These are phyloP conservation scores for Fusarium longipes DNA, from an alignment of 2,329 filamentous ascomycete species.

Conservation along the genomic window DNA sequence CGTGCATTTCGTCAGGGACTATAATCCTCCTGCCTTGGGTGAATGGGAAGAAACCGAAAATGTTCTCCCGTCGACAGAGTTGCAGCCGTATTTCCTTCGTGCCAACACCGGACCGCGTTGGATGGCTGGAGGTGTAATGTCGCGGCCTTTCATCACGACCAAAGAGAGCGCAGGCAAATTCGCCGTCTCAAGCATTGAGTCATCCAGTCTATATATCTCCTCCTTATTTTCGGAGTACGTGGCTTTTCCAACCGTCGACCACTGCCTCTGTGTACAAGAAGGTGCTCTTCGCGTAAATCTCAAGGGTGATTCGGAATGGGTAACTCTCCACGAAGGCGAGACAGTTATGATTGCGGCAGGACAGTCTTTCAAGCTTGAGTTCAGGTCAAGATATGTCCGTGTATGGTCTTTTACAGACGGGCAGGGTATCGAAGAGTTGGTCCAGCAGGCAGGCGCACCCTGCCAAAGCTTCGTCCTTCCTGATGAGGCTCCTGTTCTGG, in stretches of 20 bases:
- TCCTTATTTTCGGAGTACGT: slow-evolving; percentile 53
- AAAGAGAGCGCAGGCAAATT: slow-evolving; percentile 61
- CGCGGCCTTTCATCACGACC: slow-evolving; percentile 60
- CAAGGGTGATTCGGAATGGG: slow-evolving; percentile 36
- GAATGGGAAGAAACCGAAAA: slow-evolving; percentile 58
- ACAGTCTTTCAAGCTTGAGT: slow-evolving; percentile 57
- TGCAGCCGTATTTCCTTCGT: slow-evolving; percentile 62
- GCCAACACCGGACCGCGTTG: slow-evolving; percentile 62
- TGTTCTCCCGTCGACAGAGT: slow-evolving; percentile 50
- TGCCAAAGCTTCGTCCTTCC: slow-evolving; percentile 54
- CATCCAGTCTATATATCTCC: slow-evolving; percentile 51
- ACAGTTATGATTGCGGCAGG: slow-evolving; percentile 61
- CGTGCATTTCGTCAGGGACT: slow-evolving; percentile 63
- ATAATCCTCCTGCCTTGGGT: slow-evolving; percentile 57
- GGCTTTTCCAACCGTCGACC: slow-evolving; percentile 60
- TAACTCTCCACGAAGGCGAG: slow-evolving; percentile 55
- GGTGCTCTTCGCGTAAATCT: slow-evolving; percentile 58
- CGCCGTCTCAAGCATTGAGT: slow-evolving; percentile 64
- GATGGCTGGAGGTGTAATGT: slow-evolving; percentile 58
- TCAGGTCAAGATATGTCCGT: slow-evolving; percentile 59
- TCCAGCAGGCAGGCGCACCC: slow-evolving; percentile 53
- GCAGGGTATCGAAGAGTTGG: slow-evolving; percentile 59
- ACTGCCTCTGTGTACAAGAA: slow-evolving; percentile 63
- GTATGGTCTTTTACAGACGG: slow-evolving; percentile 62
- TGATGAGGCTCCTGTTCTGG: slow-evolving; percentile 40